Evolutionary conservation across 805 yeast genomes (phyloP).

Genomic region (Metschnikowia peoriensis): DNA sequence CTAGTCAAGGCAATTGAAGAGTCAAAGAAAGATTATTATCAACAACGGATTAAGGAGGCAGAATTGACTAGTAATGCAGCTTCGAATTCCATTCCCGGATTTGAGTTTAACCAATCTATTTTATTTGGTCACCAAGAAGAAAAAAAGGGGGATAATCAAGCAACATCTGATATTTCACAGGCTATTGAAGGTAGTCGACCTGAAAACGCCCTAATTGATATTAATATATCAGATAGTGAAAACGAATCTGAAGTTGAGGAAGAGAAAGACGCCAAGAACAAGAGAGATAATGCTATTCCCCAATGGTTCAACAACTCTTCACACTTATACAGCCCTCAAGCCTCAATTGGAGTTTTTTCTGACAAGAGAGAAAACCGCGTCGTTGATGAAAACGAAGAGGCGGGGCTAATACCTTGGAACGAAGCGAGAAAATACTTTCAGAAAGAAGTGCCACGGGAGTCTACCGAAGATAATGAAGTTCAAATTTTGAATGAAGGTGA

Average conservation of each 20-base stretch:
- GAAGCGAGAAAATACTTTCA: constrained; percentile 39
- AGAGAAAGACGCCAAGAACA: too few species aligned
- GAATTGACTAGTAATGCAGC: background rate
- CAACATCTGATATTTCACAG: background rate
- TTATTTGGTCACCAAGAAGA: constrained; percentile 15
- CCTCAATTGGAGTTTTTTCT: constrained; percentile 8
- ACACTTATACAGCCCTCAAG: constrained; percentile 10
- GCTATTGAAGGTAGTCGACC: background rate
- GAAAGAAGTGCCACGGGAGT: constrained; percentile 1
- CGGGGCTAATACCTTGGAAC: constrained; percentile 51
- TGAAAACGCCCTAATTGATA: background rate
- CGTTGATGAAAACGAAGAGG: constrained; percentile 41
- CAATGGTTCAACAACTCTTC: constrained; percentile 25
- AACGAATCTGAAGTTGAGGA: background rate
- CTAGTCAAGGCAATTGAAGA: constrained; percentile 47
- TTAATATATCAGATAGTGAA: background rate
- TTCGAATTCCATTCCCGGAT: background rate
- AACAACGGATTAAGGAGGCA: constrained; percentile 25
- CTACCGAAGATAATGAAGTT: constrained; percentile 4
- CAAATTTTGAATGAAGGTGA: background rate
- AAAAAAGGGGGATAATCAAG: too few species aligned
- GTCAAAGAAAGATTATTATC: constrained; percentile 44
- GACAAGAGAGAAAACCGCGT: constrained; percentile 4
- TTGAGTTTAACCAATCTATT: constrained; percentile 23
- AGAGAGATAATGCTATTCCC: constrained; percentile 17